Evolutionary conservation across 1,284 basidiomycete species (phyloP), one percentile per base, ranked within the genome.

Genomic region (Cryptococcus sp.): DNA sequence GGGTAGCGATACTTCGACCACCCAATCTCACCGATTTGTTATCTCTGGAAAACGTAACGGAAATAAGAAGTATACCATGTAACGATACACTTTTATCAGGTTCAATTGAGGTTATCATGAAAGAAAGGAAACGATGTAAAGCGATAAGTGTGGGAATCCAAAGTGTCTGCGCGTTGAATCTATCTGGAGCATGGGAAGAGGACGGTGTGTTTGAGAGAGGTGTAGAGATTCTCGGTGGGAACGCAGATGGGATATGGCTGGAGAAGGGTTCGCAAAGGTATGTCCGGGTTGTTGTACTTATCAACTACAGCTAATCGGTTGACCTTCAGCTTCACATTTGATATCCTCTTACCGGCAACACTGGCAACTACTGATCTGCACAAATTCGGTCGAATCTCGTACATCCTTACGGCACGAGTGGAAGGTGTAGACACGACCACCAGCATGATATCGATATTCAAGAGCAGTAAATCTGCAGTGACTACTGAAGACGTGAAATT

Each of bases 51-150:
- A 43, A 54, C 0, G 65, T 64, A 4, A 44, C 52, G 5, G 36
- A 41, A 6, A 56, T 54, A 4, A 58, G 59, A n/a, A 66, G 70
- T 52, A 70, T 68, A 1, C 74, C 75, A 0, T 54, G 60, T 4
- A 70, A 76, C 48, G 75, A 77, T 58, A 73, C 73, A 8, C 62
- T 76, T 15, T 47, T 77, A 3, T 62, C 62, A 15, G 75, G 75
- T 15, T 53, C 65, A 1, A 58, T 77, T 31, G 74, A 75, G 48
- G 68, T 77, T 4, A 65, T 62, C 37, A 76, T 76, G 74, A 69
- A 71, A 51, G 72, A 77, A 47, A 62, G 72, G 3, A 45, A 66
- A 15, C 53, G 70, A 32, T 68, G 67, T 14, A 64, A 68, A 50
- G 64, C 67, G 2, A 75, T 77, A 53, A 61, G 63, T 7, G 70